Percentiles rank a stretch among this genome's conserved stretches.
phyloP scores from a whole-genome alignment of 306 rosid species.

The Myrica gale region DNA sequence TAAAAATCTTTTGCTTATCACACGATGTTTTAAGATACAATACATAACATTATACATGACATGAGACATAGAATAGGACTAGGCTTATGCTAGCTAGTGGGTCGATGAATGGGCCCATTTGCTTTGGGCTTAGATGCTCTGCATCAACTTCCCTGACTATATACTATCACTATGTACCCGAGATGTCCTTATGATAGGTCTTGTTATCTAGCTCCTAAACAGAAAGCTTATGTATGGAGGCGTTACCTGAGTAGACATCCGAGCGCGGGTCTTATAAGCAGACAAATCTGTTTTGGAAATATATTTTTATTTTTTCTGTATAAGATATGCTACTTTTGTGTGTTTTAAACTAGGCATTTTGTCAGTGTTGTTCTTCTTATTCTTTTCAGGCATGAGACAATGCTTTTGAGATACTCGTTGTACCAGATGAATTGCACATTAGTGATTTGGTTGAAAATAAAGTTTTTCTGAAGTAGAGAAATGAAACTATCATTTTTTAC shows the following conservation, averaged over 20 bases:
- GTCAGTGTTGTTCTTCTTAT: neutral
- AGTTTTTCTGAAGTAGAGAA: neutral
- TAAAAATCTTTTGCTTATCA: too few relatives aligned
- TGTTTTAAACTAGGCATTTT: neutral
- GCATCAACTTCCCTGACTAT: neutral
- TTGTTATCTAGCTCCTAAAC: neutral
- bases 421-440: neutral
- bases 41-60: neutral
- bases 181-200: too few relatives aligned
- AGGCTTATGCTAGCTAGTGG: neutral
- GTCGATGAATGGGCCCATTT: too few relatives aligned
- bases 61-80: neutral
- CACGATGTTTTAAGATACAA: too few relatives aligned
- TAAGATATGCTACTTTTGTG: neutral
- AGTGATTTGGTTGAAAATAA: neutral
- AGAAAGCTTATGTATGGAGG: neutral
- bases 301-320: too few relatives aligned
- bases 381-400: neutral
- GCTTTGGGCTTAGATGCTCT: neutral
- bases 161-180: neutral
- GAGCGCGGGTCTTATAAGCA: neutral
- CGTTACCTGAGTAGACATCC: neutral
- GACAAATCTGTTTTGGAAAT: neutral
- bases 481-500: neutral
- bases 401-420: neutral